Evolutionary conservation across 495 filamentous ascomycete species (phyloP).

Genomic region (Aspergillus bertholletiae): DNA sequence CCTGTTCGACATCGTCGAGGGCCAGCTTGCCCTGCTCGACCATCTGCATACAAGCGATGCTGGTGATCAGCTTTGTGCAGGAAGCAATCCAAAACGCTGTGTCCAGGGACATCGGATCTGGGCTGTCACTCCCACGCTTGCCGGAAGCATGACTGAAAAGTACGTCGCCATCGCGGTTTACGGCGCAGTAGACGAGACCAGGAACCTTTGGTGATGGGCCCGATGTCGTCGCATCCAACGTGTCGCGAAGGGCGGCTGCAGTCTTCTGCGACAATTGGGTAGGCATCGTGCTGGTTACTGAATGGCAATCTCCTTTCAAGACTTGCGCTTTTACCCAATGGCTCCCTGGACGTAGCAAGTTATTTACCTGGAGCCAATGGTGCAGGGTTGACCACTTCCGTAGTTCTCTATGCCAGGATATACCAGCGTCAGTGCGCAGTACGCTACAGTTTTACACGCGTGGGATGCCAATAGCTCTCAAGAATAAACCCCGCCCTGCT

Average conservation of each 20-base stretch:
- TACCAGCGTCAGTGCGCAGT: too few relatives aligned
- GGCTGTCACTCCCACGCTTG: conserved; percentile 30
- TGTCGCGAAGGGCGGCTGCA: background rate
- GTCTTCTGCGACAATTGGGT: background rate
- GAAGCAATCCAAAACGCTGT: conserved; percentile 56
- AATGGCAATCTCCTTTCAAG: too few relatives aligned
- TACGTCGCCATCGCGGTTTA: conserved; percentile 34
- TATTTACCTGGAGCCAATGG: too few relatives aligned
- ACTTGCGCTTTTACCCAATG: too few relatives aligned
- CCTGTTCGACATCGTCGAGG: conserved; percentile 47
- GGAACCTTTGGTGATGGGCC: background rate
- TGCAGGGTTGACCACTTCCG: too few relatives aligned
- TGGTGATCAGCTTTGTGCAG: conserved; percentile 55
- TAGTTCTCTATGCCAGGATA: too few relatives aligned
- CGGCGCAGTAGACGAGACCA: conserved; percentile 4
- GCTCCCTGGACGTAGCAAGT: too few relatives aligned
- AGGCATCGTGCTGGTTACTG: too few relatives aligned
- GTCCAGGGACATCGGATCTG: conserved; percentile 47
- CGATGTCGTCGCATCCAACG: background rate
- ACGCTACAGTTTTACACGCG: too few relatives aligned
- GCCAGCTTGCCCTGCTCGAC: conserved; percentile 52
- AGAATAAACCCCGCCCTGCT: too few relatives aligned
- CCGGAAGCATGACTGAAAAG: conserved; percentile 48
- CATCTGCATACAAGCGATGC: conserved; percentile 59
- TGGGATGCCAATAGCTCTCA: too few relatives aligned